Evolutionary conservation across 805 yeast genomes (phyloP).

Genomic region (Yarrowia sp.): DNA sequence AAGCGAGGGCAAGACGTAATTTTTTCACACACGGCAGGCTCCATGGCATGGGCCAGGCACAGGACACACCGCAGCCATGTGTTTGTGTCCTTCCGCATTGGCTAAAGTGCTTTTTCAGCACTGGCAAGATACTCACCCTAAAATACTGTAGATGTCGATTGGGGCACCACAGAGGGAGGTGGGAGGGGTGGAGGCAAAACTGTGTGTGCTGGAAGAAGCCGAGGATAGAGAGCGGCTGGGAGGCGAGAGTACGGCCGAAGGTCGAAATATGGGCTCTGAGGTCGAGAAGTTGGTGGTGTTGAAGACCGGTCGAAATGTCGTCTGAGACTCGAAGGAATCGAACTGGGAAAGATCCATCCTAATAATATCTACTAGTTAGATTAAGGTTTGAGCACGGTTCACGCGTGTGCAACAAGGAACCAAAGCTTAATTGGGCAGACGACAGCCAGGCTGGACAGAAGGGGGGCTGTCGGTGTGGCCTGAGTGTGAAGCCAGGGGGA

Average conservation of each 20-base stretch:
- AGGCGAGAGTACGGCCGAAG: not conserved
- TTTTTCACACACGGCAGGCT: no score
- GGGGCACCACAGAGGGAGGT: not conserved
- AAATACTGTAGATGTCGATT: not conserved
- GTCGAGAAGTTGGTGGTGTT: not conserved
- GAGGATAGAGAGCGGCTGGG: conserved; percentile 5
- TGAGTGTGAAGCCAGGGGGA: not conserved
- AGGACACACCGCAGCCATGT: not conserved
- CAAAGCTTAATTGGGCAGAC: not conserved
- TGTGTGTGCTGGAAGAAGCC: not conserved
- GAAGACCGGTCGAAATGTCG: not conserved
- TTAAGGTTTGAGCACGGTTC: conserved; percentile 10
- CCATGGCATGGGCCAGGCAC: not conserved
- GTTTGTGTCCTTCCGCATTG: not conserved
- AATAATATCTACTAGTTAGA: conserved; percentile 8
- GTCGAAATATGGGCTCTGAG: not conserved
- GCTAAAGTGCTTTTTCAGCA: not conserved
- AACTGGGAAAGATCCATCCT: conserved; percentile 22
- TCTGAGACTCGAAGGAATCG: conserved; percentile 7
- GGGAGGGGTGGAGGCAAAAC: not conserved
- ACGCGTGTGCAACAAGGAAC: conserved; percentile 4
- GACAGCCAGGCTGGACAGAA: not conserved
- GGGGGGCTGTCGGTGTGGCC: not conserved
- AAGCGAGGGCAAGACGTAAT: not conserved
- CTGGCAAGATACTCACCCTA: conserved; percentile 11